Evolutionary conservation across 805 yeast genomes (phyloP), one percentile per base, ranked within the genome.

Genomic region (Saccharomycopsis babjevae): DNA sequence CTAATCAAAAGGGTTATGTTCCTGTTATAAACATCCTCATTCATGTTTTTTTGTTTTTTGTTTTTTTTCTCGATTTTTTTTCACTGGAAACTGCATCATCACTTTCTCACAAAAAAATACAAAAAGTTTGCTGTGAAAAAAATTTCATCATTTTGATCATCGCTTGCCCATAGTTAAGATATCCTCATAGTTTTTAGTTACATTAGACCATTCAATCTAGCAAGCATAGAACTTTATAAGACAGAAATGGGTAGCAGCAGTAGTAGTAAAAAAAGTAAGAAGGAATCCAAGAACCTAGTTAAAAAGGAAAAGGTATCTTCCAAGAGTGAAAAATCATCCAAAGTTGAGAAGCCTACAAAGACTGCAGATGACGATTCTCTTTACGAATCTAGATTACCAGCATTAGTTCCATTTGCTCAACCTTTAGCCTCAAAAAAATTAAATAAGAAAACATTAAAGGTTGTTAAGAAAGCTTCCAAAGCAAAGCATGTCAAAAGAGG

Each of bases 401-500:
- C 97, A 22, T 84, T 88, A 62, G 80, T 94, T 67, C 87, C 97
- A 60, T 93, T 94, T 74, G 97, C 99, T 59, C 79, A 84, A 70
- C 99, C 99, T 63, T 80, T 94, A 68, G 99, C 99, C 16, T 83
- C 97, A 54, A 94, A 94, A 78, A 94, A 94, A 75, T 78, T 93
- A 72, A 94, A 94, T 79, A 94, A 94, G 77, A 94, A 93, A 76
- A 86, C 93, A 18, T 82, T 96, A 71, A 94, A 94, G 78, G 89
- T 97, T 54, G 96, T 94, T 66, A 94, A 94, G 82, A 93, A 90
- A 75, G 98, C 99, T 10, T 91, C 98, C 59, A 94, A 94, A 78
- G 96, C 97, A 66, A 94, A 94, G 78, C 97, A 93, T 75, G 97
- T 94, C 68, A 93, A 91, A 77, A 84, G 99, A 77, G 99, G 99